phyloP scores from a whole-genome alignment of 2,329 filamentous ascomycete genomes.

The Corniculantispora saksenae region DNA sequence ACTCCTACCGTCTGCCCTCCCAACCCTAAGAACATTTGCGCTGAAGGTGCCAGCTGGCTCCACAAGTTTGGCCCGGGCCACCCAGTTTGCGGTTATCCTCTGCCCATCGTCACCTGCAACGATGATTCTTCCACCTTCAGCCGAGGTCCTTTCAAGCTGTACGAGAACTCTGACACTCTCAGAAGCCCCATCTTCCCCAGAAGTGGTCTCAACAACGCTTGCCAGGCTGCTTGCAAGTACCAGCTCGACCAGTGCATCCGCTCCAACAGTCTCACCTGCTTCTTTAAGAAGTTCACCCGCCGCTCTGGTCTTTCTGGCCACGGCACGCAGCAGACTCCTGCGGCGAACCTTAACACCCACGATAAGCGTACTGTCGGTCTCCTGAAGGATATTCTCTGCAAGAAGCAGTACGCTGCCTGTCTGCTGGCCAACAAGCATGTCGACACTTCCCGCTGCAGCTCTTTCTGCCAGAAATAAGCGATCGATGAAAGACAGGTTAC shows the following conservation, averaged over 20 bases:
- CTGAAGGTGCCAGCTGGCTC: slow-evolving; percentile 13
- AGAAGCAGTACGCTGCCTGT: slow-evolving; percentile 19
- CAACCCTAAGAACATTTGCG: slow-evolving; percentile 16
- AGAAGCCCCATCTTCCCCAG: slow-evolving; percentile 14
- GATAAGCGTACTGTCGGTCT: slow-evolving; percentile 13
- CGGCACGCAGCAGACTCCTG: not conserved
- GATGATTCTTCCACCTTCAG: slow-evolving; percentile 2
- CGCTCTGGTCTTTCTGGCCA: not conserved
- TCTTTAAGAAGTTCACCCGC: slow-evolving; percentile 6
- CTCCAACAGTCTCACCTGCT: not conserved
- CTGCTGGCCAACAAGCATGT: slow-evolving; percentile 1
- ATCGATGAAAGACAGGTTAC: not conserved
- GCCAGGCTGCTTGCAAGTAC: slow-evolving; percentile 17
- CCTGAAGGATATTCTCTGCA: slow-evolving; percentile 15
- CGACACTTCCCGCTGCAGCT: slow-evolving; percentile 3
- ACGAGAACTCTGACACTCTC: not conserved
- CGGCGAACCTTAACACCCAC: not conserved
- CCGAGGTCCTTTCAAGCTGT: slow-evolving; percentile 11
- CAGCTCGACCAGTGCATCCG: slow-evolving; percentile 13
- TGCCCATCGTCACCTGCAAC: slow-evolving; percentile 17
- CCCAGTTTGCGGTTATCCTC: slow-evolving; percentile 15
- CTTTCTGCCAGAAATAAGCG: slow-evolving; percentile 3
- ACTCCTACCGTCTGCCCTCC: slow-evolving; percentile 15
- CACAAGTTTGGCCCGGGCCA: slow-evolving; percentile 14
- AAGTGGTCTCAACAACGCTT: slow-evolving; percentile 10